Evolutionary conservation across 768 basidiomycete species (phyloP).

Genomic region (Pleurotus giganteus): DNA sequence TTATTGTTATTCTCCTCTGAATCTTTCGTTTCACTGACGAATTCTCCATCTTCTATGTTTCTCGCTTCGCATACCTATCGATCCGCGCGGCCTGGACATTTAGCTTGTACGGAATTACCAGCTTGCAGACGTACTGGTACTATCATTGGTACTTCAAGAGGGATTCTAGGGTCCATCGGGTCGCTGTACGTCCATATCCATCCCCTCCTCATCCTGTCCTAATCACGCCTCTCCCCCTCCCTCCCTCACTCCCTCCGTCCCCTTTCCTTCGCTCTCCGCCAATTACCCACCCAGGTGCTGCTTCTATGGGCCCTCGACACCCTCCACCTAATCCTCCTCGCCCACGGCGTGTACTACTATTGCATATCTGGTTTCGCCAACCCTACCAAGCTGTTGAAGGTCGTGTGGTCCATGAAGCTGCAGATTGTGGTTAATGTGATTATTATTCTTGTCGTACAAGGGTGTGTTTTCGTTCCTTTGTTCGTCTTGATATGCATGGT

Average conservation of each 20-base stretch:
- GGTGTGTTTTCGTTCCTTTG: neutral
- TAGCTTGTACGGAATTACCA: neutral
- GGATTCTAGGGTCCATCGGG: neutral
- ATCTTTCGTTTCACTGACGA: no score
- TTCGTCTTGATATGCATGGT: neutral
- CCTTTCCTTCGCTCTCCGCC: no score
- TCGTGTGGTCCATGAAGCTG: slow-evolving; percentile 3
- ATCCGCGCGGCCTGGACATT: neutral
- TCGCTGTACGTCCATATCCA: neutral
- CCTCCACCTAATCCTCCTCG: neutral
- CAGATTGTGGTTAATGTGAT: neutral
- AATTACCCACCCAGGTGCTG: no score
- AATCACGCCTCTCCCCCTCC: neutral
- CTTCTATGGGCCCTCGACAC: slow-evolving; percentile 3
- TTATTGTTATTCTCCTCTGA: neutral
- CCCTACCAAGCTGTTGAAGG: neutral
- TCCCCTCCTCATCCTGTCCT: no score
- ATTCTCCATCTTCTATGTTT: neutral
- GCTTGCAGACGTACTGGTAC: neutral
- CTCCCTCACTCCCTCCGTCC: neutral
- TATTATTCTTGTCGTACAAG: neutral
- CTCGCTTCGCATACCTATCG: neutral
- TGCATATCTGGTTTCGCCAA: neutral
- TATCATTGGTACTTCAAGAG: neutral
- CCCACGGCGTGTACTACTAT: neutral